Percentiles rank a stretch among this genome's conserved stretches.
Conservation (phyloP, 768 basidiomycete species). For the Cytidiella melzeri region DNA sequence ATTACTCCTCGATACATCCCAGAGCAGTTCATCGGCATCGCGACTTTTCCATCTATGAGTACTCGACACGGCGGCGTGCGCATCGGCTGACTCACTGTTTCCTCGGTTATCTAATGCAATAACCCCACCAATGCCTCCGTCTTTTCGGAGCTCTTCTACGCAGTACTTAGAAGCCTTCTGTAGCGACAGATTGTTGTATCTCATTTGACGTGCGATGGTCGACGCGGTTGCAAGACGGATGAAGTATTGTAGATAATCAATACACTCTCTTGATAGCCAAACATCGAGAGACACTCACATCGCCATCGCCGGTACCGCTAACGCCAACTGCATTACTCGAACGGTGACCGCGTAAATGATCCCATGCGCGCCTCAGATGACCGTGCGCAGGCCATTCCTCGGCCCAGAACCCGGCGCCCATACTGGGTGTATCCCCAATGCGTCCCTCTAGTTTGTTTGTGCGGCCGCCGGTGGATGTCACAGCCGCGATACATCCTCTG, state of each 20-base stretch:
- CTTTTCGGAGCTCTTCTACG: slow-evolving; percentile 48
- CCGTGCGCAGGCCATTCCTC: slow-evolving; percentile 57
- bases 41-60: slow-evolving; percentile 36
- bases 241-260: slow-evolving; percentile 56
- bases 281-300: slow-evolving; percentile 40
- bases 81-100: slow-evolving; percentile 42
- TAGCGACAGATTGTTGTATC: slow-evolving; percentile 51
- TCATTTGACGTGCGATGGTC: slow-evolving; percentile 62
- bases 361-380: slow-evolving; percentile 33
- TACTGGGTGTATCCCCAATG: slow-evolving; percentile 76
- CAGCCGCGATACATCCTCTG: slow-evolving; percentile 62
- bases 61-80: not conserved
- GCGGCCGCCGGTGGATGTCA: slow-evolving; percentile 77
- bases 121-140: slow-evolving; percentile 68
- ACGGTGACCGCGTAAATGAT: slow-evolving; percentile 30
- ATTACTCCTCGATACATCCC: slow-evolving; percentile 85
- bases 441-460: slow-evolving; percentile 83
- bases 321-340: slow-evolving; percentile 51
- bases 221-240: slow-evolving; percentile 64
- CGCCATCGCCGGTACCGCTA: slow-evolving; percentile 84
- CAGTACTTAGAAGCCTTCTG: slow-evolving; percentile 46
- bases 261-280: too few relatives aligned
- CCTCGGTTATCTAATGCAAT: slow-evolving; percentile 67
- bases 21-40: slow-evolving; percentile 67
- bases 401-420: slow-evolving; percentile 81